Evolutionary conservation across 768 basidiomycete species (phyloP).

Genomic region (Paxillus involutus): DNA sequence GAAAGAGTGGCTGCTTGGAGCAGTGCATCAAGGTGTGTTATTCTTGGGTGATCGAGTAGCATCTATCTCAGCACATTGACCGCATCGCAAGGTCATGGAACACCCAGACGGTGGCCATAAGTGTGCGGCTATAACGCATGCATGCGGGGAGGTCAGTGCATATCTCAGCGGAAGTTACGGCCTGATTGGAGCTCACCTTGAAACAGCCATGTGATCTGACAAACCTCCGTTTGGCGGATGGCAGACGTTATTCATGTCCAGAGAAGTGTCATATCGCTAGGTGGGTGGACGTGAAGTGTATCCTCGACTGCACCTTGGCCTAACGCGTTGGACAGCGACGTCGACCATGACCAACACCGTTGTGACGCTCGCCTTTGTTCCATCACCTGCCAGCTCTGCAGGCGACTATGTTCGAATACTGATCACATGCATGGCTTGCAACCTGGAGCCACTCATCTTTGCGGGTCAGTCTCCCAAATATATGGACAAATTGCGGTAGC

Average conservation of each 20-base stretch:
- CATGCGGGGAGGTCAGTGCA: slow-evolving; percentile 45
- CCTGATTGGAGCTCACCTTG: no score
- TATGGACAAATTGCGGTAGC: no score
- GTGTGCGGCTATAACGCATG: slow-evolving; percentile 48
- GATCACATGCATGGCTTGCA: slow-evolving; percentile 52
- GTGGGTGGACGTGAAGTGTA: slow-evolving; percentile 19
- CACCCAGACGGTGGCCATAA: slow-evolving; percentile 46
- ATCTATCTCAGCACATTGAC: no score
- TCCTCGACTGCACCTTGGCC: not conserved
- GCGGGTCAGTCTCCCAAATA: slow-evolving; percentile 39
- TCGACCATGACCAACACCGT: slow-evolving; percentile 41
- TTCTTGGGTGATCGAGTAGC: no score
- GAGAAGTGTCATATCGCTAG: slow-evolving; percentile 39
- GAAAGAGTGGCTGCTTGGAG: not conserved
- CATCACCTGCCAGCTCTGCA: slow-evolving; percentile 48
- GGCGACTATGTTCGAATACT: slow-evolving; percentile 40
- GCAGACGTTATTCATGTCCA: slow-evolving; percentile 34
- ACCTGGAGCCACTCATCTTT: slow-evolving; percentile 43
- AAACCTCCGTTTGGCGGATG: slow-evolving; percentile 20
- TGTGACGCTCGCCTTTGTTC: slow-evolving; percentile 53
- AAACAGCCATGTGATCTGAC: slow-evolving; percentile 39
- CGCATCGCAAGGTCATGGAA: slow-evolving; percentile 34
- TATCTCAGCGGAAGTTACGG: no score
- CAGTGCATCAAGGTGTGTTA: slow-evolving; percentile 46
- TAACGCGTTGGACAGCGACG: slow-evolving; percentile 32